Evolutionary conservation across 2,329 filamentous ascomycete species (phyloP), one percentile per base, ranked within the genome.

Genomic region (Aspergillus clavatus): DNA sequence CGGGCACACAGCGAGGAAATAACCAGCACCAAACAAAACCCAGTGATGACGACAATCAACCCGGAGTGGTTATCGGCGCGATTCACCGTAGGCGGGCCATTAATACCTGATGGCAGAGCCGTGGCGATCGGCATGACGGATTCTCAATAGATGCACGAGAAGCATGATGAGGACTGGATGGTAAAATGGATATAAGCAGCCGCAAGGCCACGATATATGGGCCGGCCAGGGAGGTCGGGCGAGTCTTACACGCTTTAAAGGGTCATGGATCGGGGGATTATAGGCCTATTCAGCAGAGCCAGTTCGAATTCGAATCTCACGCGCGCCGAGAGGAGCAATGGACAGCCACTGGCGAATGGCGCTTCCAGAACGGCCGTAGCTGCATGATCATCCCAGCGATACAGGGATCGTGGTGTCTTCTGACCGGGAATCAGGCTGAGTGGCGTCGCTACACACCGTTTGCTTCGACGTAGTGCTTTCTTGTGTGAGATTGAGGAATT

Each of bases 1-100:
- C 71, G 60, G 33, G 73, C 66, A 0, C 59, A 59, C 19, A 73
- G 50, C 1, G 70, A 69, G 8, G 69, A 57, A 1, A 74, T 40
- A 5, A 65, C 55, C 21, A 73, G 61, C 3, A 66, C 61, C 3
- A 74, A 48, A 1, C 62, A 59, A 11, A 73, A 51, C 1, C 65
- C 60, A 5, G 70, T 64, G 7, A 66, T 57, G 33, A 74, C 69
- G 5, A 67, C 56, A 14, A 75, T 57, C 18, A 72, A 48, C 11
- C 69, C 71, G 33, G 66, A 61, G 43, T 72, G 68, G 48, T 74
- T 62, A 18, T 61, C 54, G n/a, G 54, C 36, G 7, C 62, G 68
- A 40, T 72, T 56, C 37, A 57, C 54, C 14, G 63, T 61, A 26
- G 72, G 55, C 3, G 70, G 68, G 33, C 63, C 47, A n/a, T 59